A percentile compares a stretch with the other conserved stretches of the same genome.
These are phyloP conservation scores for Licmophora abbreviata DNA, from an alignment of 108 stramenopile species.

Conservation along the genomic window DNA sequence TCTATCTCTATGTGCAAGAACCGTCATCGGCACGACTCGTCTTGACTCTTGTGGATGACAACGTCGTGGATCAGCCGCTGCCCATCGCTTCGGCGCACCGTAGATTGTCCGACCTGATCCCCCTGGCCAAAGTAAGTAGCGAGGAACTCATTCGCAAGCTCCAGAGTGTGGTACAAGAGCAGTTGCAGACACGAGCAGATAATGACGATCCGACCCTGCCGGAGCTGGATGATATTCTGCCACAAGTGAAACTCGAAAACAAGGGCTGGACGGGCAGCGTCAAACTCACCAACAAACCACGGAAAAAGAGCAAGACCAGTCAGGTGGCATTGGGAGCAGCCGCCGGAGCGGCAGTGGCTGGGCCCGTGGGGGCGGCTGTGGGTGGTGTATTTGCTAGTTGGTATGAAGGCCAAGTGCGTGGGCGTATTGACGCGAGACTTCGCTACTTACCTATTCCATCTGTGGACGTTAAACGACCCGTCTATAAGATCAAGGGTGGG, in stretches of 20 bases:
- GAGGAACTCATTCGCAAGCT: conserved; percentile 30
- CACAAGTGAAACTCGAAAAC: conserved; percentile 27
- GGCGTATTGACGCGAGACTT: conserved; percentile 40
- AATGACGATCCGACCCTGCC: conserved; percentile 10
- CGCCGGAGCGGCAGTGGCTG: conserved; percentile 71
- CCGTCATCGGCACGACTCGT: conserved; percentile 51
- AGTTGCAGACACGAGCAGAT: conserved; percentile 25
- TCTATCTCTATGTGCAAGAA: conserved; percentile 77
- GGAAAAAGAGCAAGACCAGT: conserved; percentile 68
- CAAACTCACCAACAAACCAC: conserved; percentile 68
- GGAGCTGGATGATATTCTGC: no score
- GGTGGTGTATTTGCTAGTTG: conserved; percentile 54
- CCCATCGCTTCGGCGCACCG: conserved; percentile 53
- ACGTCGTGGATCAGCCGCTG: conserved; percentile 48
- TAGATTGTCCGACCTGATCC: conserved; percentile 39
- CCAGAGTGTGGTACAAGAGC: conserved; percentile 41
- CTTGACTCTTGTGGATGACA: conserved; percentile 69
- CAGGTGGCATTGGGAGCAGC: conserved; percentile 57
- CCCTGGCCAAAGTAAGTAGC: conserved; percentile 16
- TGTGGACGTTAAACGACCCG: conserved; percentile 17
- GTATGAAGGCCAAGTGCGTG: conserved; percentile 74
- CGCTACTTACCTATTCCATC: conserved; percentile 61
- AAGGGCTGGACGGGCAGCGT: conserved; percentile 52
- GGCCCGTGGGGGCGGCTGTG: conserved; percentile 77
- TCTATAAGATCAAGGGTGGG: conserved; percentile 59